Percentiles rank a stretch among this genome's conserved stretches.
These are phyloP conservation scores for Nakaseomyces uthaithaninus DNA, from an alignment of 1,139 yeast genomes.

Conservation along the genomic window DNA sequence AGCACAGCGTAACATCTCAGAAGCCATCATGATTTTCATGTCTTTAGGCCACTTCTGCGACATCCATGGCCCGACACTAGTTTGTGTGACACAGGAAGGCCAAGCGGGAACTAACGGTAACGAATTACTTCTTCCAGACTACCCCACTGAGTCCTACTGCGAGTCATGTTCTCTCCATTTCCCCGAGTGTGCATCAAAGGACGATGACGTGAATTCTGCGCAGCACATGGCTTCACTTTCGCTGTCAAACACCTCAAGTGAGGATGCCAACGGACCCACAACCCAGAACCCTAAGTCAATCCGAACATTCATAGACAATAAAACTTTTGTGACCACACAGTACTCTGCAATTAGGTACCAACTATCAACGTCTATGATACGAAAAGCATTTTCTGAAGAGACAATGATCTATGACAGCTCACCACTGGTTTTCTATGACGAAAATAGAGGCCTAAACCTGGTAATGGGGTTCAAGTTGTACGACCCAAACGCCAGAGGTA, in stretches of 20 bases:
- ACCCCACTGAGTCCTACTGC: slow-evolving; percentile 43
- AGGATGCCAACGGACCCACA: slow-evolving; percentile 1
- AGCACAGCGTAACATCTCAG: too few relatives aligned
- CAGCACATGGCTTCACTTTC: background rate
- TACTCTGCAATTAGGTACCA: slow-evolving; percentile 46
- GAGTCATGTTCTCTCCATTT: slow-evolving; percentile 48
- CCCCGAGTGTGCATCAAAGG: slow-evolving; percentile 32
- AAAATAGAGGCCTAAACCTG: slow-evolving; percentile 57
- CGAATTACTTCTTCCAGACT: slow-evolving; percentile 28
- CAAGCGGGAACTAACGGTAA: slow-evolving; percentile 19
- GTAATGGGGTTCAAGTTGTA: slow-evolving; percentile 57
- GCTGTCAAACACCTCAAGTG: background rate
- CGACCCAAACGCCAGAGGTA: slow-evolving; percentile 70
- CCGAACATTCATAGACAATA: slow-evolving; percentile 18
- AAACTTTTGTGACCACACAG: slow-evolving; percentile 44
- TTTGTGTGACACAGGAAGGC: slow-evolving; percentile 60
- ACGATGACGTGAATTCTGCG: background rate
- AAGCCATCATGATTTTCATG: slow-evolving; percentile 30
- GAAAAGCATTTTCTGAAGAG: slow-evolving; percentile 66
- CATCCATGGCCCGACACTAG: slow-evolving; percentile 71
- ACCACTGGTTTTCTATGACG: slow-evolving; percentile 68
- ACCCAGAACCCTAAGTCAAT: slow-evolving; percentile 13
- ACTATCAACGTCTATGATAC: slow-evolving; percentile 37
- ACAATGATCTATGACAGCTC: slow-evolving; percentile 56
- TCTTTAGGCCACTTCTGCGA: slow-evolving; percentile 80